Evolutionary conservation across 805 yeast genomes (phyloP), one percentile per base, ranked within the genome.

Genomic region (Saturnispora sanitii): DNA sequence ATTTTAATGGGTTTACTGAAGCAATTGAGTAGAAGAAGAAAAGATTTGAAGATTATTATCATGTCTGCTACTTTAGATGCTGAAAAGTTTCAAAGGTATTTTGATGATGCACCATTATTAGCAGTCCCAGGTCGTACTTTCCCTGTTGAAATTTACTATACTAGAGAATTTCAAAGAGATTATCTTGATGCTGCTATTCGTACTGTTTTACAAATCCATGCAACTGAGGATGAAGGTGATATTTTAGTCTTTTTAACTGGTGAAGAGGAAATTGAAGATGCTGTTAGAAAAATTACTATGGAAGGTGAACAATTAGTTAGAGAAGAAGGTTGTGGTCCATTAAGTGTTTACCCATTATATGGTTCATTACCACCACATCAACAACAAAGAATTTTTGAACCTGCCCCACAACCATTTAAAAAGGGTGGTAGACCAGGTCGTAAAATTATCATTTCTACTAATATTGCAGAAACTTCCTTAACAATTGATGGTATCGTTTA

Each of bases 51-150:
- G 60, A 73, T 90, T 51, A 87, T 90, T 48, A 79, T 90, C 58
- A 90, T 90, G 97, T 88, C 97, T 38, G 99, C 99, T 21, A 92
- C 99, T 0, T 68, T 92, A 43, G 94, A 92, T 60, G 97, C 97
- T 1, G 88, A 78, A 53, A 73, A 75, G 51, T 92, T 92, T 56
- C 76, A 94, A 34, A 60, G 68, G 17, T 92, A 88, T 58, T 90
- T 92, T 67, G 75, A 79, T 57, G 77, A 81, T 55, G 96, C 97
- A 4, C 98, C 98, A 31, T 66, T 92, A 49, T 71, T 90, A 46
- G 95, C 96, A 0, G 97, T 90, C 35, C 96, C 97, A 2, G 98
- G 98, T 55, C 78, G 98, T 72, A 92, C 98, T 2, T 92, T 78
- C 57, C 97, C 97, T 0, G 98, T 90, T 35, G 98, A 92, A 61